Evolutionary conservation across 2,329 filamentous ascomycete species (phyloP).

Genomic region (Trichoderma arundinaceum): DNA sequence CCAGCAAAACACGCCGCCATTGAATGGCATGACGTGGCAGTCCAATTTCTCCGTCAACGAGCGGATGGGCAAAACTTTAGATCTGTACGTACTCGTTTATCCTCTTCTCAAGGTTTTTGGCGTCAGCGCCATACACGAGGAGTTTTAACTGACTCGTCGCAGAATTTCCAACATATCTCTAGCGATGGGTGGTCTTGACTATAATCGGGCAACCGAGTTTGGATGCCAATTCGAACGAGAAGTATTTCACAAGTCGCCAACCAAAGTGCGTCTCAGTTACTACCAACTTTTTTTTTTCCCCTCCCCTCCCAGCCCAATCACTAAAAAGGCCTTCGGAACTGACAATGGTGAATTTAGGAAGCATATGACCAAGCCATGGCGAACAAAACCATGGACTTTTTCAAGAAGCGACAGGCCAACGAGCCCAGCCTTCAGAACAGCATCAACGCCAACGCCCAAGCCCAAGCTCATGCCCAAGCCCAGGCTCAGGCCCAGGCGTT

Average conservation of each 20-base stretch:
- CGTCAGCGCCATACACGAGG: too few species aligned
- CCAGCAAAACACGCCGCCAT: slow-evolving; percentile 43
- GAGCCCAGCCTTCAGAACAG: slow-evolving; percentile 56
- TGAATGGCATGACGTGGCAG: slow-evolving; percentile 49
- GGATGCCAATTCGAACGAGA: slow-evolving; percentile 57
- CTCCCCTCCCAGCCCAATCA: too few species aligned
- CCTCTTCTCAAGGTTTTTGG: background rate
- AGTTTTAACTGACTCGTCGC: background rate
- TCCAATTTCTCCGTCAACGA: slow-evolving; percentile 46
- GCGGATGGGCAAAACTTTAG: slow-evolving; percentile 51
- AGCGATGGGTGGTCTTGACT: slow-evolving; percentile 51
- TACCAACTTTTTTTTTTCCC: background rate
- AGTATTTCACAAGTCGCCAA: slow-evolving; percentile 51
- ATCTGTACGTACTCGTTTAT: slow-evolving; percentile 46
- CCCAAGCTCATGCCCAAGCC: slow-evolving; percentile 46
- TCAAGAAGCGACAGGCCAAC: slow-evolving; percentile 57
- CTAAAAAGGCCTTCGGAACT: background rate
- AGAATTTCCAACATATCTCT: slow-evolving; percentile 60
- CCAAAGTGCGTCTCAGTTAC: slow-evolving; percentile 51
- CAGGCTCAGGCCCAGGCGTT: slow-evolving; percentile 49
- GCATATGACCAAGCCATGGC: slow-evolving; percentile 57
- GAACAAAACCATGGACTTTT: slow-evolving; percentile 55
- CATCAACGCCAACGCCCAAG: slow-evolving; percentile 53
- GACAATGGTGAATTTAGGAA: slow-evolving; percentile 44
- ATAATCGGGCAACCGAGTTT: slow-evolving; percentile 49